Percentiles rank a stretch among this genome's conserved stretches.
phyloP scores from a whole-genome alignment of 495 filamentous ascomycete species.

The Platismatia glauca region DNA sequence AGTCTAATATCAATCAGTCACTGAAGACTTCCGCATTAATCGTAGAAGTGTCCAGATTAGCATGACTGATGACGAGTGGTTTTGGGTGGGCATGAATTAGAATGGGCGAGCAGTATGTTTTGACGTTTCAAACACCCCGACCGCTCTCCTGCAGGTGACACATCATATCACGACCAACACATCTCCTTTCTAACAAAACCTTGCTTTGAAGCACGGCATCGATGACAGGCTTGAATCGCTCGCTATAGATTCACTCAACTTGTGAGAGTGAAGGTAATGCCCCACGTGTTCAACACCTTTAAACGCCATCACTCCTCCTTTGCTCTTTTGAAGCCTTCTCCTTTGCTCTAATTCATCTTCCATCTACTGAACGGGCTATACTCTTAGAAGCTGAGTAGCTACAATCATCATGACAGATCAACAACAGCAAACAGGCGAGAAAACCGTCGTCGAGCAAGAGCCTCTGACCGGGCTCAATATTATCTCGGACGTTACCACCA shows the following conservation, averaged over 20 bases:
- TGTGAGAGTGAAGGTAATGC: neutral
- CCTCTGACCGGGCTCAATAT: neutral
- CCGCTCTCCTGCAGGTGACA: neutral
- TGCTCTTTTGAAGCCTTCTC: neutral
- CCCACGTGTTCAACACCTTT: neutral
- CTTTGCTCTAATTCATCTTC: neutral
- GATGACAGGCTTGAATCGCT: neutral
- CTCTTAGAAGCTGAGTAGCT: neutral
- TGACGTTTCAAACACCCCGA: neutral
- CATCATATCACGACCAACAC: neutral
- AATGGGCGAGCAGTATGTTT: conserved; percentile 1
- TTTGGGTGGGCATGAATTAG: no score
- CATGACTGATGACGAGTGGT: neutral
- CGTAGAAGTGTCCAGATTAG: neutral
- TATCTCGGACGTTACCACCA: neutral
- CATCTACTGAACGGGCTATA: neutral
- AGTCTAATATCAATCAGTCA: no score
- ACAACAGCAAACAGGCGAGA: neutral
- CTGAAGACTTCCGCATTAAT: neutral
- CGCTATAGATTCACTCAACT: neutral
- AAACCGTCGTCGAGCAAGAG: neutral
- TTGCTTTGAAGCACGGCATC: neutral
- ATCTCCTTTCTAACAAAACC: neutral
- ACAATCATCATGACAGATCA: neutral
- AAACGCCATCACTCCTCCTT: neutral